Conservation (phyloP, 148 eudicot species). For the Fallopia convolvulus region DNA sequence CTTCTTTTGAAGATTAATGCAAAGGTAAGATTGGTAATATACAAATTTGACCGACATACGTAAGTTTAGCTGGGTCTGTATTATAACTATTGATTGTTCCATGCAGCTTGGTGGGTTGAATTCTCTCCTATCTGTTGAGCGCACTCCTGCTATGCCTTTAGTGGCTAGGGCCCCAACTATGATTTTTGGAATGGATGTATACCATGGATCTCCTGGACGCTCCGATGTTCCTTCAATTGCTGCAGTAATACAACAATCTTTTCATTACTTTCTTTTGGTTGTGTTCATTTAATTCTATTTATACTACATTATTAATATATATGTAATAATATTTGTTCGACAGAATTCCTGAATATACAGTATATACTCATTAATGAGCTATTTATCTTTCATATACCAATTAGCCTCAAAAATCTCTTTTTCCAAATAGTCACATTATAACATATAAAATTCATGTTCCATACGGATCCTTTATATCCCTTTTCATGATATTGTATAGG, state of each 20-base stretch:
- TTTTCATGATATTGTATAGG: constrained; percentile 23
- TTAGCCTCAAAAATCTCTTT: too few species aligned
- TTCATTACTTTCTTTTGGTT: too few species aligned
- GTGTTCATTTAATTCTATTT: too few species aligned
- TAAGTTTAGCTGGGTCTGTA: not conserved
- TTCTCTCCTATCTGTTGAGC: constrained; percentile 48
- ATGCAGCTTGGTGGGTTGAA: constrained; percentile 78
- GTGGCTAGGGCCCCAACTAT: constrained; percentile 66
- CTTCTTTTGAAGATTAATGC: constrained; percentile 84
- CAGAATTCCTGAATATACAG: too few species aligned
- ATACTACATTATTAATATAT: too few species aligned
- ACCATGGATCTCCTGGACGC: constrained; percentile 71
- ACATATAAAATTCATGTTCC: too few species aligned
- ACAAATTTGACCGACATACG: not conserved
- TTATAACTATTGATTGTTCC: not conserved
- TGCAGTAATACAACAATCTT: constrained; percentile 33
- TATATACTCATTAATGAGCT: too few species aligned
- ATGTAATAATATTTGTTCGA: too few species aligned
- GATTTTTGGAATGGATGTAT: constrained; percentile 73
- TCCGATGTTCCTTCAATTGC: constrained; percentile 80
- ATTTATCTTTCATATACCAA: too few species aligned
- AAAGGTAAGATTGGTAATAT: constrained; percentile 37
- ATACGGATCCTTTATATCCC: too few species aligned
- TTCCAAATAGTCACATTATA: too few species aligned
- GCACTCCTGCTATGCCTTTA: constrained; percentile 53